Percentiles rank a stretch among this genome's conserved stretches.
Evolutionary conservation across 140 eudicot genomes (phyloP).

Genomic region (Bidens hawaiensis): DNA sequence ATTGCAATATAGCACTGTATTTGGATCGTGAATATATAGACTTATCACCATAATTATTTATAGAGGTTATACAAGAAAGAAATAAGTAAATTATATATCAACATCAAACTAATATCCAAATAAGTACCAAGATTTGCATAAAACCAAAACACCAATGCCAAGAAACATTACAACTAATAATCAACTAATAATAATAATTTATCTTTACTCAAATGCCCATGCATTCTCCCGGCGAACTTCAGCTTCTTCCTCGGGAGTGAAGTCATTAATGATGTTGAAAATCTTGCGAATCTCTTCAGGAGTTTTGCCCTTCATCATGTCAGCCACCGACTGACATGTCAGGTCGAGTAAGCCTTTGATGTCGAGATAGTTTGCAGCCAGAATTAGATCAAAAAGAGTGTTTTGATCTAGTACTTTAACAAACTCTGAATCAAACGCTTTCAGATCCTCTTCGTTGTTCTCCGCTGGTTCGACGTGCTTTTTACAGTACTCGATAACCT

Average conservation of each 20-base stretch:
- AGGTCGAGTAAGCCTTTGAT: constrained; percentile 63
- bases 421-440: background rate
- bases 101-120: too few species aligned
- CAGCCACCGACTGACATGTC: constrained; percentile 84
- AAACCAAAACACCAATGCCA: too few species aligned
- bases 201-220: constrained; percentile 74
- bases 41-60: too few species aligned
- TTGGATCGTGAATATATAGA: too few species aligned
- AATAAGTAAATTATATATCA: too few species aligned
- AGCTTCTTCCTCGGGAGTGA: constrained; percentile 88
- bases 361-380: constrained; percentile 65
- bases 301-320: constrained; percentile 85
- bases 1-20: too few species aligned
- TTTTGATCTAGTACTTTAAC: constrained; percentile 3
- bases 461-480: background rate
- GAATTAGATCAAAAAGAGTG: background rate
- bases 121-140: too few species aligned
- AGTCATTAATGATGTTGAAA: constrained; percentile 73
- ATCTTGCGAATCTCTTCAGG: constrained; percentile 89
- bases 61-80: too few species aligned
- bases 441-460: background rate
- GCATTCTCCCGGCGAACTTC: constrained; percentile 80
- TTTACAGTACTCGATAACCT: background rate
- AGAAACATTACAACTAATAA: too few species aligned
- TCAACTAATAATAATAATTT: too few species aligned